Conservation (phyloP, 345 rosid genomes). For the Rhizophora apiculata region DNA sequence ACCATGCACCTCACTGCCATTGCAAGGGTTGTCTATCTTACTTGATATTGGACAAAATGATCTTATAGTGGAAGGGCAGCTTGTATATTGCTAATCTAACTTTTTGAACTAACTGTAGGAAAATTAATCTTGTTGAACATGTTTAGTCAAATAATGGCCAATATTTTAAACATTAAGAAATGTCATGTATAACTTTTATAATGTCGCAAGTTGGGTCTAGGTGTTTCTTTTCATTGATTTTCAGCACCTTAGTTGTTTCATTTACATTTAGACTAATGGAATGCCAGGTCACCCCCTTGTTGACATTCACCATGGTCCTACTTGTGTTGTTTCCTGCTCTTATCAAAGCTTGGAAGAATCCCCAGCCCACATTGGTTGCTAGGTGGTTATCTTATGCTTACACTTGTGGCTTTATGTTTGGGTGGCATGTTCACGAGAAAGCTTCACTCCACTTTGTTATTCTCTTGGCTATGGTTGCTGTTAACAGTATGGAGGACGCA, state of each 20-base stretch:
- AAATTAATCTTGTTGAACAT: neutral
- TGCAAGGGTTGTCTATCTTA: neutral
- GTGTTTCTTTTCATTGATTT: neutral
- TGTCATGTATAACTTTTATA: neutral
- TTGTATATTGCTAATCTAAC: neutral
- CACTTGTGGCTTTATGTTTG: constrained; percentile 82
- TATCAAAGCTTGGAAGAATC: constrained; percentile 67
- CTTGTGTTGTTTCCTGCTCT: constrained; percentile 77
- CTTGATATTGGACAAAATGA: neutral
- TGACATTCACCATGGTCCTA: constrained; percentile 66
- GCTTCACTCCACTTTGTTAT: constrained; percentile 89
- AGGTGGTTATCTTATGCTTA: constrained; percentile 86
- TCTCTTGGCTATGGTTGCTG: constrained; percentile 73
- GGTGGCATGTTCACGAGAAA: constrained; percentile 99
- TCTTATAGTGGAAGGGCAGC: neutral
- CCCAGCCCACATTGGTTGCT: constrained; percentile 45
- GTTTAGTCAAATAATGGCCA: neutral
- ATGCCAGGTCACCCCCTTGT: constrained; percentile 65
- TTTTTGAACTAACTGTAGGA: neutral
- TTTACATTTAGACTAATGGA: constrained; percentile 6
- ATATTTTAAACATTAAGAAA: neutral
- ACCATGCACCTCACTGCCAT: neutral
- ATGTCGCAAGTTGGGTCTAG: neutral
- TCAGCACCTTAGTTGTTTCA: neutral
- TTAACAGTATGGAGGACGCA: constrained; percentile 75